phyloP scores from a whole-genome alignment of 345 rosid species.

The Cochlearia excelsa region DNA sequence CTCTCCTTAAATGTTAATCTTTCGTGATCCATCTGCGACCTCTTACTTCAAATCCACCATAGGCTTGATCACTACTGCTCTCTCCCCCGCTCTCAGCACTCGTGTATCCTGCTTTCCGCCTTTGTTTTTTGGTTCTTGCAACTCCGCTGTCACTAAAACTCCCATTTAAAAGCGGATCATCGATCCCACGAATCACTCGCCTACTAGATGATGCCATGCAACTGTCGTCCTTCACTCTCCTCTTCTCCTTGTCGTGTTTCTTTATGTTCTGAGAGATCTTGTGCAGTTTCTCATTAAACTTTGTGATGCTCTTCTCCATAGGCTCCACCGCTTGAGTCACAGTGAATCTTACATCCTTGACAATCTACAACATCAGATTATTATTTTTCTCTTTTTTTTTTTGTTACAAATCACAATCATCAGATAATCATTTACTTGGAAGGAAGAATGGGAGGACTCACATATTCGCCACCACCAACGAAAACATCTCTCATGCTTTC shows the following conservation, averaged over 20 bases:
- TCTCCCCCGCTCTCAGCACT: slow-evolving; percentile 96
- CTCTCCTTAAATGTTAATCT: slow-evolving; percentile 41
- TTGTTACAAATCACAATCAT: not conserved
- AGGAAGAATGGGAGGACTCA: slow-evolving; percentile 45
- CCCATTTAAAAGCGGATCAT: slow-evolving; percentile 90
- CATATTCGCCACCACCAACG: slow-evolving; percentile 90
- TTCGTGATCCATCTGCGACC: slow-evolving; percentile 85
- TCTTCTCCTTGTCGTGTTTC: slow-evolving; percentile 73
- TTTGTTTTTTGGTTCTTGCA: slow-evolving; percentile 64
- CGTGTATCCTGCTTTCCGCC: slow-evolving; percentile 61
- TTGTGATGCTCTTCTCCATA: slow-evolving; percentile 88
- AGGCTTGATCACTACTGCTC: slow-evolving; percentile 87
- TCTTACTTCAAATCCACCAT: slow-evolving; percentile 61
- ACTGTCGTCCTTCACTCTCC: slow-evolving; percentile 84
- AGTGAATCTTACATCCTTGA: slow-evolving; percentile 86
- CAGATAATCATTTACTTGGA: slow-evolving; percentile 17
- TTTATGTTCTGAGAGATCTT: slow-evolving; percentile 87
- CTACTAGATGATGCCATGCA: slow-evolving; percentile 58
- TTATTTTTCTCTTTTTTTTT: not conserved
- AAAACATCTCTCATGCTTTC: slow-evolving; percentile 89
- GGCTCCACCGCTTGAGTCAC: slow-evolving; percentile 97
- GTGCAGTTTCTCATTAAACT: slow-evolving; percentile 81
- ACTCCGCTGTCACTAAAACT: slow-evolving; percentile 82
- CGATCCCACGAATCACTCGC: slow-evolving; percentile 87
- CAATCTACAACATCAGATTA: slow-evolving; percentile 55